Percentiles rank a stretch among this genome's conserved stretches.
These are phyloP conservation scores for Penicillium silybi DNA, from an alignment of 495 filamentous ascomycete species.

Conservation along the genomic window DNA sequence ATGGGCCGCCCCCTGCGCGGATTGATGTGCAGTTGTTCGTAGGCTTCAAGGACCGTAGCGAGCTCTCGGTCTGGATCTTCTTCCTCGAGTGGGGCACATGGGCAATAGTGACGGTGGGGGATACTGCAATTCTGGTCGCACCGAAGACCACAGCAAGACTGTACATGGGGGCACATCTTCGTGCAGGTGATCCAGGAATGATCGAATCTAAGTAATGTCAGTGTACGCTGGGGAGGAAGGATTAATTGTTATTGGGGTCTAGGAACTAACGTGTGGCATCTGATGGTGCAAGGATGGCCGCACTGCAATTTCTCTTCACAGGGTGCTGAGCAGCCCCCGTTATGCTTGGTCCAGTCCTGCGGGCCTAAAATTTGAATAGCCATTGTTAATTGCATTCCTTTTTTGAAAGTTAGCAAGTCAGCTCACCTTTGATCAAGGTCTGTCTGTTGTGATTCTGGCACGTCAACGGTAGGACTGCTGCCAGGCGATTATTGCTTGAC, in stretches of 20 bases:
- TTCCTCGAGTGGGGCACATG: too few relatives aligned
- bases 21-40: too few relatives aligned
- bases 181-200: conserved; percentile 8
- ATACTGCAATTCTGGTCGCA: neutral
- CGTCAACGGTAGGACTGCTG: conserved; percentile 32
- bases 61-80: too few relatives aligned
- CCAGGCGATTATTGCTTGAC: conserved; percentile 26
- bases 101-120: too few relatives aligned
- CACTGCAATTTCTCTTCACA: conserved; percentile 36
- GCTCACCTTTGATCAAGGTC: conserved; percentile 28
- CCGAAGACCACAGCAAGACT: too few relatives aligned
- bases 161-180: conserved; percentile 1
- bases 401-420: too few relatives aligned
- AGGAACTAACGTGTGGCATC: conserved; percentile 34
- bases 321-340: conserved; percentile 41
- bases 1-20: too few relatives aligned
- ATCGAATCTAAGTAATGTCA: neutral
- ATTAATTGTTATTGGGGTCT: too few relatives aligned
- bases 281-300: conserved; percentile 35
- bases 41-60: too few relatives aligned
- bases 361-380: conserved; percentile 12
- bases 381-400: too few relatives aligned
- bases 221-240: too few relatives aligned
- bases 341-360: conserved; percentile 49
- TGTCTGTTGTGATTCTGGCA: conserved; percentile 37